Evolutionary conservation across 1,284 basidiomycete species (phyloP).

Genomic region (Anthracocystis panici-leucophaei): DNA sequence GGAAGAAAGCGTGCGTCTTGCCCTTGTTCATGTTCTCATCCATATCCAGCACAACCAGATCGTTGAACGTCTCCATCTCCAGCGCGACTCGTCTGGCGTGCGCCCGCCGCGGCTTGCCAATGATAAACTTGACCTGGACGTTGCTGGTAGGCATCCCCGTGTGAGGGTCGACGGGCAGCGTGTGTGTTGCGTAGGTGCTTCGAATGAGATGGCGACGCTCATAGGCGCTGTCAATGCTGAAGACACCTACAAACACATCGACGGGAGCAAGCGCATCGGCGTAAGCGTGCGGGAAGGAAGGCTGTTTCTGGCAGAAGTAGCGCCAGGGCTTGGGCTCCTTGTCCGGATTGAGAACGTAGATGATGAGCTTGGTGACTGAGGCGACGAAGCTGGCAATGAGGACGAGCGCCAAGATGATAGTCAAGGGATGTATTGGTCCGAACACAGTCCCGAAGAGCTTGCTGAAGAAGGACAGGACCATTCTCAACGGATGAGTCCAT

Average conservation of each 20-base stretch:
- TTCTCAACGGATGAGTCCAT: conserved; percentile 40
- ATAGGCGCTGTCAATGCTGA: conserved; percentile 81
- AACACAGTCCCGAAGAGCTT: conserved; percentile 52
- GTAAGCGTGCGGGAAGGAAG: conserved; percentile 70
- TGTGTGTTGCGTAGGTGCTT: conserved; percentile 87
- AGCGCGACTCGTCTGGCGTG: conserved; percentile 84
- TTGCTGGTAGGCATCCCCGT: conserved; percentile 73
- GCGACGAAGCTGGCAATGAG: conserved; percentile 59
- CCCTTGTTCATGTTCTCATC: conserved; percentile 92
- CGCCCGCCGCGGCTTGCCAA: conserved; percentile 84
- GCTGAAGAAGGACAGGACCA: conserved; percentile 39
- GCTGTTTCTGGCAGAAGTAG: conserved; percentile 81
- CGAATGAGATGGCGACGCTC: conserved; percentile 90
- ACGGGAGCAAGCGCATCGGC: conserved; percentile 83
- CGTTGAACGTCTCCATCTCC: conserved; percentile 93
- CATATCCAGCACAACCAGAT: conserved; percentile 85
- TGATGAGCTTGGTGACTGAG: conserved; percentile 73
- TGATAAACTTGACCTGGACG: conserved; percentile 88
- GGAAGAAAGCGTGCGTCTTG: conserved; percentile 84
- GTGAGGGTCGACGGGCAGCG: conserved; percentile 61
- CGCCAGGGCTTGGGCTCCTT: conserved; percentile 94
- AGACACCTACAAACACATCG: conserved; percentile 89
- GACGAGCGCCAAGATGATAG: conserved; percentile 52
- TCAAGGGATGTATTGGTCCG: conserved; percentile 56
- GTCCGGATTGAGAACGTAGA: conserved; percentile 93